These are phyloP conservation scores for Parafenestella ontariensis DNA, from an alignment of 2,329 filamentous ascomycete species.

Conservation along the genomic window DNA sequence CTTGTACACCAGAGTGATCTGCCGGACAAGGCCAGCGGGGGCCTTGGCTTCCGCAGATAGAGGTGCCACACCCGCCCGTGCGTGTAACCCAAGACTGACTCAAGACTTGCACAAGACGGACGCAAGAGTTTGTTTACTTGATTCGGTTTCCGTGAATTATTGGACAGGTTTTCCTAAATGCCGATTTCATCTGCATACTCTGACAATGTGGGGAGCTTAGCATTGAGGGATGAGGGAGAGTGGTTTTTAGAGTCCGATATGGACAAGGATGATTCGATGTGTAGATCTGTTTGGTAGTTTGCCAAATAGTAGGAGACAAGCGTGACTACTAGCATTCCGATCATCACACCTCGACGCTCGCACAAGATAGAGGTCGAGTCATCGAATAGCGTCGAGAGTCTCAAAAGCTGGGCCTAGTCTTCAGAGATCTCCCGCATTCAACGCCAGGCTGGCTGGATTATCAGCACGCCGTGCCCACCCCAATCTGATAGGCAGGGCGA, in stretches of 20 bases:
- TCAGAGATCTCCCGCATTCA: not conserved
- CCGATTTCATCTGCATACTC: not conserved
- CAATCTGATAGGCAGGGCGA: not conserved
- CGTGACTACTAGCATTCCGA: too few relatives aligned
- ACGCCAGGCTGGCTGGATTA: not conserved
- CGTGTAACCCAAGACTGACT: conserved; percentile 15
- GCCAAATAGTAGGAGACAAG: too few relatives aligned
- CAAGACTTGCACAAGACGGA: conserved; percentile 16
- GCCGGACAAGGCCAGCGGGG: conserved; percentile 20
- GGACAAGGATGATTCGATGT: too few relatives aligned
- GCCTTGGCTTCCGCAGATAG: conserved; percentile 23
- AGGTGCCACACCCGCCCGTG: conserved; percentile 7
- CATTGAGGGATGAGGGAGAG: not conserved
- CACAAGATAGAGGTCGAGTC: too few relatives aligned
- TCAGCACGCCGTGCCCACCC: not conserved
- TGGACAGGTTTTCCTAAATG: not conserved
- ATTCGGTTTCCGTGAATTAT: conserved; percentile 21
- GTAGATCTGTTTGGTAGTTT: too few relatives aligned
- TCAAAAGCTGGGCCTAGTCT: too few relatives aligned
- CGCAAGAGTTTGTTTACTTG: conserved; percentile 15
- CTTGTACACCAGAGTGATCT: conserved; percentile 8
- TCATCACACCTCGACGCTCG: too few relatives aligned
- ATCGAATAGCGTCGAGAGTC: too few relatives aligned
- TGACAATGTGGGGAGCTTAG: not conserved
- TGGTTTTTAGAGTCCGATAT: not conserved